Conservation (phyloP, 805 yeast species). For the Pichia manshurica region DNA sequence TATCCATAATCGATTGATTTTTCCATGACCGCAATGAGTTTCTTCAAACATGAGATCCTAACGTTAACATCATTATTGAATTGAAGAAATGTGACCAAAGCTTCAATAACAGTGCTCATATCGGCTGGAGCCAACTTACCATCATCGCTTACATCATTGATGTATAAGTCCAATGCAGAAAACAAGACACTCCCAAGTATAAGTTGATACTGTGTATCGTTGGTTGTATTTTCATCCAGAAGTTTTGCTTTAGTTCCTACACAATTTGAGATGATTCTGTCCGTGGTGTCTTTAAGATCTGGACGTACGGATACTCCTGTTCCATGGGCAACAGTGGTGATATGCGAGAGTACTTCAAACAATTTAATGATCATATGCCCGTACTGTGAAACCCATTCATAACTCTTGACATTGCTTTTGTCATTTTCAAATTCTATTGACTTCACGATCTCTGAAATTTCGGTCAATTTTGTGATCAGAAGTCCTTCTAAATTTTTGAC, state of each 20-base stretch:
- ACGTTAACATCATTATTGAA: conserved; percentile 2
- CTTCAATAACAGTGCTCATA: not conserved
- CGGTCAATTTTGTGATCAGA: conserved; percentile 1
- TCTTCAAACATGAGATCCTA: not conserved
- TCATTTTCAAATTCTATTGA: not conserved
- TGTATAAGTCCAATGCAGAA: conserved; percentile 1
- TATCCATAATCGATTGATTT: not conserved
- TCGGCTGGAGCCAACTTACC: not conserved
- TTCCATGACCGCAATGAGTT: not conserved
- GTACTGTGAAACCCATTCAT: conserved; percentile 6
- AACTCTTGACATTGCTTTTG: not conserved
- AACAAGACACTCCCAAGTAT: conserved; percentile 3
- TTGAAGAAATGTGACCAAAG: conserved; percentile 1
- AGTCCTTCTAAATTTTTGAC: conserved; percentile 2
- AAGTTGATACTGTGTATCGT: not conserved
- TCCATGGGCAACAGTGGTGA: conserved; percentile 1
- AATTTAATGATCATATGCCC: not conserved
- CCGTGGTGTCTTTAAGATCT: not conserved
- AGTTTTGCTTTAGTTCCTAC: not conserved
- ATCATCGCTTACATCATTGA: not conserved
- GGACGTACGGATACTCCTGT: not conserved
- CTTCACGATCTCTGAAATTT: not conserved
- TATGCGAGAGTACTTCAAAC: not conserved
- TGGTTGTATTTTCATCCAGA: not conserved
- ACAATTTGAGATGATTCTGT: not conserved